These are phyloP conservation scores for Lepiota venenata DNA, from an alignment of 768 basidiomycete species.

Conservation along the genomic window DNA sequence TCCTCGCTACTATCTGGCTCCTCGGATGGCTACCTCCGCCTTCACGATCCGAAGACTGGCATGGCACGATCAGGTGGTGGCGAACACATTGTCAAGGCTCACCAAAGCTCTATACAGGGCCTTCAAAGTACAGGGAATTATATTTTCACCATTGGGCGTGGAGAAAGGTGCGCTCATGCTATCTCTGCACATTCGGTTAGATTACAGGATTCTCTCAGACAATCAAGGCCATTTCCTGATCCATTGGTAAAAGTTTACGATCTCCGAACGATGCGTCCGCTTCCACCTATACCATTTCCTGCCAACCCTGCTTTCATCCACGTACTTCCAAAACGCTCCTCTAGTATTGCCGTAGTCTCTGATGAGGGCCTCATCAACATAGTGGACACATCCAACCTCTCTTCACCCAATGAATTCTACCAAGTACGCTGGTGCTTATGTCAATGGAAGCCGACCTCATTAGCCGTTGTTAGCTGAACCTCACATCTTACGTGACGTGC, in stretches of 20 bases:
- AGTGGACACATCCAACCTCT: slow-evolving; percentile 74
- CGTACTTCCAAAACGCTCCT: slow-evolving; percentile 70
- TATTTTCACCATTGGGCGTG: slow-evolving; percentile 84
- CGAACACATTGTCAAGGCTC: slow-evolving; percentile 66
- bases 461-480: slow-evolving; percentile 48
- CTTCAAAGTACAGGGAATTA: slow-evolving; percentile 77
- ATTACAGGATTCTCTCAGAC: slow-evolving; percentile 42
- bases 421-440: slow-evolving; percentile 48
- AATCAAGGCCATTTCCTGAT: slow-evolving; percentile 84
- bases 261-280: slow-evolving; percentile 73
- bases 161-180: slow-evolving; percentile 56
- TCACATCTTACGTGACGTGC: slow-evolving; percentile 75
- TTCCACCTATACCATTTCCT: slow-evolving; percentile 86
- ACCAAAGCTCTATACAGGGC: slow-evolving; percentile 79
- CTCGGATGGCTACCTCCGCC: slow-evolving; percentile 69
- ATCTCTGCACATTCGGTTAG: neutral
- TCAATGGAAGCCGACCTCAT: neutral
- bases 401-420: slow-evolving; percentile 70
- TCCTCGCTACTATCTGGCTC: slow-evolving; percentile 65
- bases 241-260: slow-evolving; percentile 94
- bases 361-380: slow-evolving; percentile 82
- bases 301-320: slow-evolving; percentile 85
- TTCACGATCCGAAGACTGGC: slow-evolving; percentile 68
- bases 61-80: slow-evolving; percentile 41
- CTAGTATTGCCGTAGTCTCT: slow-evolving; percentile 73